A percentile compares a stretch with the other conserved stretches of the same genome.
phyloP scores from a whole-genome alignment of 805 yeast species.

The Wickerhamiella kazuoi region DNA sequence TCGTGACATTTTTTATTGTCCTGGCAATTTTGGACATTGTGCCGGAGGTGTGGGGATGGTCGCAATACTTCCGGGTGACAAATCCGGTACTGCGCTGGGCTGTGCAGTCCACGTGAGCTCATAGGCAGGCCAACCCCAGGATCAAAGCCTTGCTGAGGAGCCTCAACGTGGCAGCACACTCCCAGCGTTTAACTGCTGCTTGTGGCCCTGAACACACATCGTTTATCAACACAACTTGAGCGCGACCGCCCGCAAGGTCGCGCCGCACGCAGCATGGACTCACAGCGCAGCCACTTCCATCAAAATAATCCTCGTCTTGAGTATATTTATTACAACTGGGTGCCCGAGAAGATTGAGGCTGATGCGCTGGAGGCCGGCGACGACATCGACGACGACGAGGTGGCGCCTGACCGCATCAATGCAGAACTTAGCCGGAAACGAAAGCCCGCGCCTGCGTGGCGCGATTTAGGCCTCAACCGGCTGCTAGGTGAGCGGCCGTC shows the following conservation, averaged over 20 bases:
- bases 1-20: slow-evolving; percentile 72
- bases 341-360: slow-evolving; percentile 15
- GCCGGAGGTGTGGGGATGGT: no score
- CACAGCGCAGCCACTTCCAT: slow-evolving; percentile 19
- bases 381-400: slow-evolving; percentile 15
- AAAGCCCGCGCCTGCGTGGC: slow-evolving; percentile 10
- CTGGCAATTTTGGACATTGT: slow-evolving; percentile 74
- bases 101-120: no score
- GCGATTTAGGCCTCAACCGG: slow-evolving; percentile 7
- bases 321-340: slow-evolving; percentile 18
- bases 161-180: no score
- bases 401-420: slow-evolving; percentile 11
- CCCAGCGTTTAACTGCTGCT: no score
- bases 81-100: no score
- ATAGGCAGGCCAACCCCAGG: no score
- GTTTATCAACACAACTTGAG: no score
- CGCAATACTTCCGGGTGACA: no score
- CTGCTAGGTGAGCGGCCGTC: neutral
- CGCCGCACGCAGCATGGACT: no score
- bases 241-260: no score
- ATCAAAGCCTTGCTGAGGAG: no score
- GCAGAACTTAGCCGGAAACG: slow-evolving; percentile 4
- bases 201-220: no score
- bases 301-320: slow-evolving; percentile 15
- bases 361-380: slow-evolving; percentile 16